Conservation (phyloP, 257 asterid species). For the Lycium ferocissimum region DNA sequence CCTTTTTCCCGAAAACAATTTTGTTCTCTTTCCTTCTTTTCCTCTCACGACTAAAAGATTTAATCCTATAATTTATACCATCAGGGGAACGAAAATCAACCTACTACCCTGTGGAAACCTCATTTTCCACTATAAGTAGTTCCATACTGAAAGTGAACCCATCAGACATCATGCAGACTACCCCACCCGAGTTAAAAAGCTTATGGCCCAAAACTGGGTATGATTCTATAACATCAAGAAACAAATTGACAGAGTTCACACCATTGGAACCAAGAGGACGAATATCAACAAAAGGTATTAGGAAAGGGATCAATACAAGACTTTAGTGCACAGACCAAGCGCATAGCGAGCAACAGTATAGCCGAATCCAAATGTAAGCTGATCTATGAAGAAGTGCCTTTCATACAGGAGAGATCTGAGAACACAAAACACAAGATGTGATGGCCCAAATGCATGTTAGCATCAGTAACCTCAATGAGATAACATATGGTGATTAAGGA, state of each 20-base stretch:
- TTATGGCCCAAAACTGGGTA: neutral
- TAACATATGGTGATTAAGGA: neutral
- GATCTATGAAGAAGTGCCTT: slow-evolving; percentile 8
- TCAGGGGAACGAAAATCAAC: neutral
- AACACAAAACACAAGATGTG: neutral
- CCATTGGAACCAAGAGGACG: neutral
- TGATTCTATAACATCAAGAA: slow-evolving; percentile 5
- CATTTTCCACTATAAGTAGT: slow-evolving; percentile 1
- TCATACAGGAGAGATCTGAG: neutral
- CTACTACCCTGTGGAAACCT: neutral
- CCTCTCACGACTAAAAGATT: neutral
- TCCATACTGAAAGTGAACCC: neutral
- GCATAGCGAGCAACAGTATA: slow-evolving; percentile 11
- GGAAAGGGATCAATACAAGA: slow-evolving; percentile 3
- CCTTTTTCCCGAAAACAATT: neutral
- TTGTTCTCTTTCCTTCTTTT: neutral
- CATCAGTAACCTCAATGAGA: slow-evolving; percentile 23
- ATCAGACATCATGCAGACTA: neutral
- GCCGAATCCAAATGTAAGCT: slow-evolving; percentile 7
- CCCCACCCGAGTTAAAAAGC: neutral
- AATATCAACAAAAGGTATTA: neutral
- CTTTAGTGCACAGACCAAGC: neutral
- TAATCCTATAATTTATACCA: neutral
- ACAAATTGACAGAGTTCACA: neutral
- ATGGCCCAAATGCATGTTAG: neutral